Percentiles rank a stretch among this genome's conserved stretches.
These are phyloP conservation scores for Bassia scoparia DNA, from an alignment of 148 eudicot genomes.

Conservation along the genomic window DNA sequence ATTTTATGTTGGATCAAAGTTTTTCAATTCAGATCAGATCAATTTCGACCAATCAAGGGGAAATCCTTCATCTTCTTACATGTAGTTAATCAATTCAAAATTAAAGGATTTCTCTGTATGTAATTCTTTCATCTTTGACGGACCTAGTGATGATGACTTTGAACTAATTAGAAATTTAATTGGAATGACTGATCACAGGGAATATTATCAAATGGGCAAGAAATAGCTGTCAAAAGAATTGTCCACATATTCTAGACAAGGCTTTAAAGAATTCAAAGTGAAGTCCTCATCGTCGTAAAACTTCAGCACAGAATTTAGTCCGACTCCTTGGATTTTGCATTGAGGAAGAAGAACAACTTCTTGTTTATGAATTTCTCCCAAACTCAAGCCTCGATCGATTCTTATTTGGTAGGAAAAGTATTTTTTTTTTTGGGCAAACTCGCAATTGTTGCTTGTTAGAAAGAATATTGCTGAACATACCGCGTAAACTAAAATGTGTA, in stretches of 20 bases:
- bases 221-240: conserved; percentile 38
- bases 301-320: conserved; percentile 39
- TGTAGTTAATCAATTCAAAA: too few species aligned
- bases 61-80: too few species aligned
- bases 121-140: too few species aligned
- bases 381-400: conserved; percentile 30
- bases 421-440: neutral
- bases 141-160: too few species aligned
- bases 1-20: too few species aligned
- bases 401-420: conserved; percentile 9
- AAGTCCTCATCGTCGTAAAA: conserved; percentile 31
- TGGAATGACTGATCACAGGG: conserved; percentile 11
- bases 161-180: too few species aligned
- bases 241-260: conserved; percentile 25
- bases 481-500: too few species aligned
- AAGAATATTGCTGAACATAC: too few species aligned
- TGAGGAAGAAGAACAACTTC: conserved; percentile 27
- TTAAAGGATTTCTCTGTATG: too few species aligned
- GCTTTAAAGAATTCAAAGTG: conserved; percentile 31
- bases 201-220: conserved; percentile 25
- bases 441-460: too few species aligned
- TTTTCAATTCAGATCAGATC: too few species aligned
- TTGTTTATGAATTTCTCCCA: conserved; percentile 29
- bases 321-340: conserved; percentile 33
- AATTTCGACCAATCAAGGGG: too few species aligned